A percentile compares a stretch with the other conserved stretches of the same genome.
Evolutionary conservation across 495 filamentous ascomycete genomes (phyloP).

Genomic region (Pseudomonodictys pantanalensis): DNA sequence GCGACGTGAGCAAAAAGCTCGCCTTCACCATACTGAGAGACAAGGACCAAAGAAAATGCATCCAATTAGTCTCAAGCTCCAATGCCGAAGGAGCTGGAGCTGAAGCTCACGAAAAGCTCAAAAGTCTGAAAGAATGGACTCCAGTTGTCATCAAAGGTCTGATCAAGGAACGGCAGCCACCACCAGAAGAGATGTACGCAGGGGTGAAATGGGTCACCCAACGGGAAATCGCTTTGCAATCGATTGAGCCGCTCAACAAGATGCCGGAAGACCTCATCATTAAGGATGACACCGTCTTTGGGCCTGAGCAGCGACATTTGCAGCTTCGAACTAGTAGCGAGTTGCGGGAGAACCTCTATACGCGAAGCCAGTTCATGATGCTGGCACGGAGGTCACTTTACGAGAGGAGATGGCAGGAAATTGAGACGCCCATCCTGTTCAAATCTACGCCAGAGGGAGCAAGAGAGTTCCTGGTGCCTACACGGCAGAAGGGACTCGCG

Average conservation of each 20-base stretch:
- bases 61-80: slow-evolving; percentile 56
- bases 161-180: slow-evolving; percentile 39
- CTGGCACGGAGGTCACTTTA: slow-evolving; percentile 54
- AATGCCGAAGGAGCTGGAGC: slow-evolving; percentile 28
- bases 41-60: slow-evolving; percentile 46
- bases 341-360: slow-evolving; percentile 60
- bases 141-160: slow-evolving; percentile 54
- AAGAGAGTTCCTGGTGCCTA: slow-evolving; percentile 92
- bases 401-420: slow-evolving; percentile 59
- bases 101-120: slow-evolving; percentile 48
- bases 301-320: slow-evolving; percentile 72
- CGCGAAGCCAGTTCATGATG: slow-evolving; percentile 53
- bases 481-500: slow-evolving; percentile 65
- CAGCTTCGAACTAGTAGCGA: slow-evolving; percentile 70
- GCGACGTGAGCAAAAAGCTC: slow-evolving; percentile 62
- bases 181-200: slow-evolving; percentile 21
- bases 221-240: slow-evolving; percentile 62
- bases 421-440: slow-evolving; percentile 92
- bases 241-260: slow-evolving; percentile 66
- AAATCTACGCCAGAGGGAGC: slow-evolving; percentile 97
- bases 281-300: slow-evolving; percentile 66
- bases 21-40: slow-evolving; percentile 65
- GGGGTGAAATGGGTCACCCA: slow-evolving; percentile 40
- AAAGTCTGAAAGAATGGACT: slow-evolving; percentile 48
- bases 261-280: slow-evolving; percentile 76